Evolutionary conservation across 2,329 filamentous ascomycete genomes (phyloP).

Genomic region (Cladosporium sp.): DNA sequence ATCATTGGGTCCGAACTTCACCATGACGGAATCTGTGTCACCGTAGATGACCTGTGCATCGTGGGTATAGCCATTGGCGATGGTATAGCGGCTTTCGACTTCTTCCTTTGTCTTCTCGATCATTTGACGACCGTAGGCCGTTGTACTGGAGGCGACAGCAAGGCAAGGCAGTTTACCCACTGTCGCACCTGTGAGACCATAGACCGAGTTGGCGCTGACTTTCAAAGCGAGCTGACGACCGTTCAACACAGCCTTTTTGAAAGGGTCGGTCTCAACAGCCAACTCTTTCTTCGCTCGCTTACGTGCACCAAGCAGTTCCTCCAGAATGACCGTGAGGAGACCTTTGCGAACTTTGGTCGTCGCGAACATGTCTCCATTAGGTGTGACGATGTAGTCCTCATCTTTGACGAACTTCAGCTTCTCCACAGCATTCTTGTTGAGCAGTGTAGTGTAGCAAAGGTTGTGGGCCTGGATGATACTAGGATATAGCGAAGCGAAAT

Average conservation of each 20-base stretch:
- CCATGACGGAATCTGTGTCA: slow-evolving; percentile 99
- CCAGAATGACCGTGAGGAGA: slow-evolving; percentile 88
- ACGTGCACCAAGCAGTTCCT: slow-evolving; percentile 86
- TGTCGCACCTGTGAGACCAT: slow-evolving; percentile 93
- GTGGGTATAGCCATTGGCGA: slow-evolving; percentile 90
- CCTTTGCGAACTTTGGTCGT: slow-evolving; percentile 88
- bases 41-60: slow-evolving; percentile 97
- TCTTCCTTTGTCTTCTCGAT: slow-evolving; percentile 98
- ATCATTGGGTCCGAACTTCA: slow-evolving; percentile 92
- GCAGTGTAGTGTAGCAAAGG: slow-evolving; percentile 90
- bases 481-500: slow-evolving; percentile 97
- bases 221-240: slow-evolving; percentile 96
- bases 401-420: slow-evolving; percentile 77
- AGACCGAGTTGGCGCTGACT: slow-evolving; percentile 95
- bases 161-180: slow-evolving; percentile 94
- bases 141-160: slow-evolving; percentile 93
- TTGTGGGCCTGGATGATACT: slow-evolving; percentile 99
- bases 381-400: slow-evolving; percentile 94
- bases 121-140: slow-evolving; percentile 96
- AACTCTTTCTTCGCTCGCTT: slow-evolving; percentile 93
- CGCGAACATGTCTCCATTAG: slow-evolving; percentile 90
- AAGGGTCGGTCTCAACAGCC: slow-evolving; percentile 84
- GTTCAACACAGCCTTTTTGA: slow-evolving; percentile 97
- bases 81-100: slow-evolving; percentile 84
- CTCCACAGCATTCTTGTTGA: slow-evolving; percentile 76